phyloP scores from a whole-genome alignment of 768 basidiomycete genomes.

The Mycena belliarum region DNA sequence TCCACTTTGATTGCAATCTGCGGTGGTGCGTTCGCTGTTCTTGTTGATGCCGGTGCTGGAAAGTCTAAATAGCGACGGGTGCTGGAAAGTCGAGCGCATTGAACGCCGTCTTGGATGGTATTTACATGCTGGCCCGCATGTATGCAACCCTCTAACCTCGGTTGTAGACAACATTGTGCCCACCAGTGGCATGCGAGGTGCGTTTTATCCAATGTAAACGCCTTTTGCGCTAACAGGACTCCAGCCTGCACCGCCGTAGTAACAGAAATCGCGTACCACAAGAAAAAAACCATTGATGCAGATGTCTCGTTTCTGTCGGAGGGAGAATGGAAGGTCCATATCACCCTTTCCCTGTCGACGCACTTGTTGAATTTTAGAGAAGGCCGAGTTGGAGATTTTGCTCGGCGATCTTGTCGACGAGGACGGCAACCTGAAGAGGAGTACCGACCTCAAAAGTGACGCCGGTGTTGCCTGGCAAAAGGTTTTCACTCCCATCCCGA shows the following conservation, averaged over 20 bases:
- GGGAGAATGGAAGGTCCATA: conserved; percentile 50
- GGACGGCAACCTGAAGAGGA: conserved; percentile 53
- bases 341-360: neutral
- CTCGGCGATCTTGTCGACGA: conserved; percentile 61
- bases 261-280: conserved; percentile 60
- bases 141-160: neutral
- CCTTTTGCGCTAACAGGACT: neutral
- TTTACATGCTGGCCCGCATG: neutral
- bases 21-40: conserved; percentile 42
- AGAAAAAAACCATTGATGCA: conserved; percentile 54
- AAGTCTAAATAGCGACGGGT: conserved; percentile 46
- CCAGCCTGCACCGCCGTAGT: conserved; percentile 68
- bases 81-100: conserved; percentile 63
- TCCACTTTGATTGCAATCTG: conserved; percentile 67
- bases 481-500: conserved; percentile 29
- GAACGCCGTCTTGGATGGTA: conserved; percentile 64
- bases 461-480: conserved; percentile 66
- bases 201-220: conserved; percentile 2
- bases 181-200: conserved; percentile 67
- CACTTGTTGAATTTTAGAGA: neutral
- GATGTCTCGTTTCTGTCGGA: conserved; percentile 60
- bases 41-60: neutral
- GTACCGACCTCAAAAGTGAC: conserved; percentile 56
- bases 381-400: conserved; percentile 50
- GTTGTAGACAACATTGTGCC: conserved; percentile 59